Percentiles rank a stretch among this genome's conserved stretches.
phyloP scores from a whole-genome alignment of 2,329 filamentous ascomycete species.

The Colletotrichum sp. region DNA sequence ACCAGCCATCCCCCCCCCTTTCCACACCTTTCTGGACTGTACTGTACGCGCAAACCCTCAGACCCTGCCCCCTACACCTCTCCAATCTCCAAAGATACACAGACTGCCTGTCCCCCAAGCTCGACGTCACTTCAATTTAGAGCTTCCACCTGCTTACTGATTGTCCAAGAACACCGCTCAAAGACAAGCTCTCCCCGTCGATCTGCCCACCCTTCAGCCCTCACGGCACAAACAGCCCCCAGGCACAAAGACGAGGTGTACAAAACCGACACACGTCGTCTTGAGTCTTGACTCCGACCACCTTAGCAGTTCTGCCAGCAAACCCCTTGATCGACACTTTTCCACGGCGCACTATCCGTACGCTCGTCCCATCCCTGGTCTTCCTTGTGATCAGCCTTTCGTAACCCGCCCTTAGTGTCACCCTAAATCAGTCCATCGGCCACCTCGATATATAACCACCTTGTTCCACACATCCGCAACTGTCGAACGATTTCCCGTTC shows the following conservation, averaged over 20 bases:
- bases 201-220: not conserved
- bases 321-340: conserved; percentile 22
- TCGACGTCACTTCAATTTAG: conserved; percentile 18
- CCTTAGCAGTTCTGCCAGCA: not conserved
- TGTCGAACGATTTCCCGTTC: conserved; percentile 19
- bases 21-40: not conserved
- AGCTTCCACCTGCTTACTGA: conserved; percentile 11
- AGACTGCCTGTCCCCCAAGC: not conserved
- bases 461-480: conserved; percentile 2
- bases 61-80: not conserved
- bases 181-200: conserved; percentile 4
- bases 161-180: conserved; percentile 11
- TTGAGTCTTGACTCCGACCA: conserved; percentile 7
- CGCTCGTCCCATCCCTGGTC: conserved; percentile 18
- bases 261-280: not conserved
- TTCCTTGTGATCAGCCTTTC: conserved; percentile 15
- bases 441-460: conserved; percentile 16
- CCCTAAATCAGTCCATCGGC: conserved; percentile 19
- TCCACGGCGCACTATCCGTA: conserved; percentile 5
- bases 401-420: conserved; percentile 15
- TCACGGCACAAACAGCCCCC: conserved; percentile 1
- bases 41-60: conserved; percentile 6
- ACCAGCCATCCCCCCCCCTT: not conserved
- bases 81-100: not conserved
- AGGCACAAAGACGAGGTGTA: conserved; percentile 1